Conservation (phyloP, 257 asterid species). For the Fraxinus americana region DNA sequence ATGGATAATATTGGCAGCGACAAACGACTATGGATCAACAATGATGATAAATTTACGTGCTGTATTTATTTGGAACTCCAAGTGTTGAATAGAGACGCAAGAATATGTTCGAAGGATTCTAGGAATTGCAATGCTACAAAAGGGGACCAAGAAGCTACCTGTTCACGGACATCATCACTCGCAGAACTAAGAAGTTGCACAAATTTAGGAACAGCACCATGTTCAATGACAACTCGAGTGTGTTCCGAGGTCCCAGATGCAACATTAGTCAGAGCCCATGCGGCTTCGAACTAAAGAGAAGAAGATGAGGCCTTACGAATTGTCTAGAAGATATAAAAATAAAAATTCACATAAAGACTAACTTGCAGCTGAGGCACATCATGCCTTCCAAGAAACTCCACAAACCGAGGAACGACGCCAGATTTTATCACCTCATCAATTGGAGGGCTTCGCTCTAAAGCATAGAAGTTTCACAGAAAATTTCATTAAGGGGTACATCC, state of each 20-base stretch:
- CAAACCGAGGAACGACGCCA: constrained; percentile 53
- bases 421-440: constrained; percentile 58
- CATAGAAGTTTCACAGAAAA: neutral
- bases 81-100: constrained; percentile 1
- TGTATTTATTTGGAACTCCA: constrained; percentile 13
- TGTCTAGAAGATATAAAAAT: constrained; percentile 2
- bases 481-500: neutral
- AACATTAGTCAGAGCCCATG: constrained; percentile 65
- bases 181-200: constrained; percentile 51
- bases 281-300: constrained; percentile 52
- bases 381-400: constrained; percentile 54
- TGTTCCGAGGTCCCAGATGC: constrained; percentile 65
- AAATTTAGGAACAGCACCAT: constrained; percentile 58
- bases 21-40: neutral
- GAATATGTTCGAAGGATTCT: neutral
- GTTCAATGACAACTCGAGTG: constrained; percentile 54
- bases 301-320: constrained; percentile 11
- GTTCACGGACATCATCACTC: constrained; percentile 62
- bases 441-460: constrained; percentile 50
- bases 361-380: constrained; percentile 80
- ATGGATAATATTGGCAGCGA: constrained; percentile 12
- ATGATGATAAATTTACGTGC: constrained; percentile 2
- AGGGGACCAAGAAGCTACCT: constrained; percentile 34
- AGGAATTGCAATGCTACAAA: constrained; percentile 10
- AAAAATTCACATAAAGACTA: constrained; percentile 22